Percentiles rank a stretch among this genome's conserved stretches.
phyloP scores from a whole-genome alignment of 345 rosid genomes.

The Pelargonium nanum region DNA sequence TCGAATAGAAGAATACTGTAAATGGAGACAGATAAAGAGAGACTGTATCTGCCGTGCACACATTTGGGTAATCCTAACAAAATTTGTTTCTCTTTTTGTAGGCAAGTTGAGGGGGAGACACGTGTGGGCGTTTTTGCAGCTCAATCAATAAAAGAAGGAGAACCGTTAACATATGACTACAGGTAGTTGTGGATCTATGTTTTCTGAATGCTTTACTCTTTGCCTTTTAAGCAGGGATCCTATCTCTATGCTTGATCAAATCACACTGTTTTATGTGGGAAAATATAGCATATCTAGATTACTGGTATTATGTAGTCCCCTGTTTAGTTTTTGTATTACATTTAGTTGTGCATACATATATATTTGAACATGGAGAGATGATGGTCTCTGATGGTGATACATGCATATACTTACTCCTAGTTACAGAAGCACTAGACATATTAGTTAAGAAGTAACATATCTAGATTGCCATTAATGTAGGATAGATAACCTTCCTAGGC shows the following conservation, averaged over 20 bases:
- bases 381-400: too few relatives aligned
- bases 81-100: slow-evolving; percentile 10
- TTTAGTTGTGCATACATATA: neutral
- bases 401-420: too few relatives aligned
- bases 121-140: slow-evolving; percentile 92
- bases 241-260: neutral
- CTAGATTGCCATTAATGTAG: neutral
- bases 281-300: too few relatives aligned
- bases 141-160: slow-evolving; percentile 64
- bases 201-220: neutral
- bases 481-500: too few relatives aligned
- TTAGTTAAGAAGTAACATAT: neutral
- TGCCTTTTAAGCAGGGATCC: neutral
- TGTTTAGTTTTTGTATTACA: neutral
- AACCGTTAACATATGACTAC: slow-evolving; percentile 86
- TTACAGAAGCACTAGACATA: too few relatives aligned
- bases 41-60: neutral
- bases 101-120: slow-evolving; percentile 94
- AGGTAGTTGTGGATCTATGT: slow-evolving; percentile 30
- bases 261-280: too few relatives aligned
- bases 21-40: neutral
- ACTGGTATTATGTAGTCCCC: neutral
- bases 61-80: neutral
- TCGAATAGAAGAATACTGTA: too few relatives aligned
- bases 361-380: neutral